Base-by-base conservation (phyloP, 257 asterid genomes). In the Orobanche coerulescens region DNA sequence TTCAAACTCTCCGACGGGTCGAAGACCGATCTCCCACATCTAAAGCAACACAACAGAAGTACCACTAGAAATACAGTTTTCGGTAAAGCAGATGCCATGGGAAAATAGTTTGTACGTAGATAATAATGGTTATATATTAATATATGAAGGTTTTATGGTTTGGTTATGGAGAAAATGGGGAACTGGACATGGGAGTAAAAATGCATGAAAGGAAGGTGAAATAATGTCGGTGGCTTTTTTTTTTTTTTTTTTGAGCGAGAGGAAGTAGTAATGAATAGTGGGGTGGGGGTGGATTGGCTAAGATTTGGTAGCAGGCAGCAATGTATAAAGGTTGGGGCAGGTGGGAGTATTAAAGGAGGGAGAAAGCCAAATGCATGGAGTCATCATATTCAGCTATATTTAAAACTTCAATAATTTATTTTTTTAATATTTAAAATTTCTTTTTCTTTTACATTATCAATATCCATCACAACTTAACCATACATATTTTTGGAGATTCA, bases 311-410 rank as follows among this genome's bases (percentile, higher is more conserved):
- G 48, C 51, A 44, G 14, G n/a, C 4, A 12, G 44, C 19, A n/a
- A 11, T 15, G 25, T 59, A 16, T 31, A 43, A 16, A 22, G 48
- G 72, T 67, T 75, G 23, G 7, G 83, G 65, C 74, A 66, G 82
- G 75, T 79, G 77, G 56, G 78, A 11, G 73, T 58, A 79, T 72
- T 82, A 26, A 37, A 65, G 67, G 39, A 43, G 60, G 42, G 28
- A 15, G 20, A 4, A 5, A 19, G 6, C 50, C 46, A 51, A 23
- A 22, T 42, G 48, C 58, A 55, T 58, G 58, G 54, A 62, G n/a
- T n/a, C n/a, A n/a, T n/a, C n/a, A n/a, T n/a, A n/a, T n/a, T n/a
- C n/a, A n/a, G n/a, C n/a, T n/a, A n/a, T n/a, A n/a, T n/a, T n/a
- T n/a, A n/a, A n/a, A n/a, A n/a, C n/a, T n/a, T n/a, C n/a, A n/a